Conservation (phyloP, 768 basidiomycete genomes). For the Boletus reticulatus region DNA sequence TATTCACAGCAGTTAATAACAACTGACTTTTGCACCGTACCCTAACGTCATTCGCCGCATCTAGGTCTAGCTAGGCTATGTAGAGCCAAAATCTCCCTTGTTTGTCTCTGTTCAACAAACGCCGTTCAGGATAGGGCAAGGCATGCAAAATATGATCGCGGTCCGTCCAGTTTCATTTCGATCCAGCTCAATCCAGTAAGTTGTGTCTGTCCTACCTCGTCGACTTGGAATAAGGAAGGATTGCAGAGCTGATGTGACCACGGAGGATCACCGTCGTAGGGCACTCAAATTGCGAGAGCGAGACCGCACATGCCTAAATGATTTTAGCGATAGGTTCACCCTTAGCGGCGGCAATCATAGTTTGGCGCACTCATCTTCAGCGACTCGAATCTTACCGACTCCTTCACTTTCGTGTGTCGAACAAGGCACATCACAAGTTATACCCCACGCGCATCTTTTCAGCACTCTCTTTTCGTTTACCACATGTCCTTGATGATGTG, state of each 20-base stretch:
- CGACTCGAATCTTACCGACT: background rate
- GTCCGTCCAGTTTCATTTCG: conserved; percentile 60
- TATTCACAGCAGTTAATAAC: conserved; percentile 58
- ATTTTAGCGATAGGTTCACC: conserved; percentile 12
- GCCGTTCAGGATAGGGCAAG: conserved; percentile 45
- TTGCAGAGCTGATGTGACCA: conserved; percentile 50
- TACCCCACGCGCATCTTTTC: conserved; percentile 63
- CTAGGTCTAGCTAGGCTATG: conserved; percentile 18
- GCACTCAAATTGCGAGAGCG: background rate
- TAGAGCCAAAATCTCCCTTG: conserved; percentile 58
- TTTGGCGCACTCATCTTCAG: conserved; percentile 18
- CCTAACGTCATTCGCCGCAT: conserved; percentile 45
- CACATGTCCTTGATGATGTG: conserved; percentile 41
- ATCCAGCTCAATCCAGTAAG: conserved; percentile 54
- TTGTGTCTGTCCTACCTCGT: background rate
- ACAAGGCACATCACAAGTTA: conserved; percentile 55
- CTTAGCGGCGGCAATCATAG: conserved; percentile 16
- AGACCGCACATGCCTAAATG: background rate
- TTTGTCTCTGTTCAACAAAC: conserved; percentile 33
- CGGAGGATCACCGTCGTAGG: conserved; percentile 21
- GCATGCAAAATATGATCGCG: conserved; percentile 47
- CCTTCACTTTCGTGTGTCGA: conserved; percentile 1
- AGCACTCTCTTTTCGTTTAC: conserved; percentile 42
- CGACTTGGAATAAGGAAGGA: conserved; percentile 28
- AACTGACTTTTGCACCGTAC: conserved; percentile 36